Base-by-base conservation (phyloP, 805 yeast species). In the Trichomonascus vanleenenianus region DNA sequence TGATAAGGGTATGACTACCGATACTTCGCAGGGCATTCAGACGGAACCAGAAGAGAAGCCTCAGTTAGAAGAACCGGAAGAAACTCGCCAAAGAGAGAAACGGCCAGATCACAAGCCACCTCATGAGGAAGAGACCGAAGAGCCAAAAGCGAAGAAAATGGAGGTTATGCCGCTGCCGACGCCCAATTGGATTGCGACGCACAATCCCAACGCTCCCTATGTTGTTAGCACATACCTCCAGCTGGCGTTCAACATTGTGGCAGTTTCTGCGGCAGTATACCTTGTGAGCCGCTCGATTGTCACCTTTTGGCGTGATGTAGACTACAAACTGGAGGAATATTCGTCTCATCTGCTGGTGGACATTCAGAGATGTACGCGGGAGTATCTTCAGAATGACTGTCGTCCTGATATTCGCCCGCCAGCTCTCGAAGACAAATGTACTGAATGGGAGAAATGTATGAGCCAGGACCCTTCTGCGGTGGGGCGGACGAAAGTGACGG, bases 401-500 rank as follows among this genome's bases (percentile, higher is more conserved):
- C 52, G 55, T 12, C 58, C 64, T 1, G 71, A 75, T 6, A 72
- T 74, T 1, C 64, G 87, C 12, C 85, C 80, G 0, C 96, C 95
- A 0, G 86, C 85, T 0, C 62, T 88, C n/a, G 86, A 80, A 47
- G 63, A 65, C 2, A 65, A 75, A 15, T 91, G 98, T 60, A 65
- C 73, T 18, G 73, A 70, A 27, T 84, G 93, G 84, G 82, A 76
- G 53, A 74, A 71, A 45, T 91, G 97, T 61, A 86, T 86, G 88
- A 77, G 80, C 52, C 64, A 76, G 39, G 89, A 86, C 52, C 88
- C 95, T 4, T 72, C 73, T 2, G 62, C 62, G 0, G 69, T 80
- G 6, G 83, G 82, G 2, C 71, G 78, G 47, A 79, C 88, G 0
- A 73, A 73, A 50, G 70, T 85, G 47, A 80, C 85, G 35, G 94